Conservation (phyloP, 2,329 filamentous ascomycete species). For the Grosmannia serpens region DNA sequence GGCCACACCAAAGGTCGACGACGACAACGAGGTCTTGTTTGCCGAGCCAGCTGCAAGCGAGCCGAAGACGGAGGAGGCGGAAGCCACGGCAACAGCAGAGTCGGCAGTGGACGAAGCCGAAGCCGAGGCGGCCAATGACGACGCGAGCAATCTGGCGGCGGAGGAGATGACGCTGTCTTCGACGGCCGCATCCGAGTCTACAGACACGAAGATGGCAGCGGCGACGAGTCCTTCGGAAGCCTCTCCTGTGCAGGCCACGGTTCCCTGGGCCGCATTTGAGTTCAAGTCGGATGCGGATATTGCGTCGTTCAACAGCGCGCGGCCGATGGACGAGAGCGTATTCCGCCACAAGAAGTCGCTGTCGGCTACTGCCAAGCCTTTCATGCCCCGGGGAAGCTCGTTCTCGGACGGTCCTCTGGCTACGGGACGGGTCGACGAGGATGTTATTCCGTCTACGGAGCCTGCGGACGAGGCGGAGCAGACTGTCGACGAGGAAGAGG, state of each 20-base stretch:
- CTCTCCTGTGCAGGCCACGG: conserved; percentile 36
- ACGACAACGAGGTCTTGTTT: conserved; percentile 65
- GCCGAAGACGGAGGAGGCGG: background rate
- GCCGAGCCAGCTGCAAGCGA: conserved; percentile 37
- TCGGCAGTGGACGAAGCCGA: conserved; percentile 7
- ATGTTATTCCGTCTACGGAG: conserved; percentile 4
- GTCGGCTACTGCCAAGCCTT: conserved; percentile 61
- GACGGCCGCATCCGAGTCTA: conserved; percentile 38
- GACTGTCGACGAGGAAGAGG: background rate
- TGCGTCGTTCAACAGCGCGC: conserved; percentile 39
- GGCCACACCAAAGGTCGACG: conserved; percentile 54
- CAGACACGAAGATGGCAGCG: conserved; percentile 35
- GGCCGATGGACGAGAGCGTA: conserved; percentile 30
- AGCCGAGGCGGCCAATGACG: conserved; percentile 16
- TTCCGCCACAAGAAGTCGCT: conserved; percentile 46
- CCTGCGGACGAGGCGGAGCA: background rate
- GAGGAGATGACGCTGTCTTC: conserved; percentile 44
- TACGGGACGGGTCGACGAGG: background rate
- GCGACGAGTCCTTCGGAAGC: conserved; percentile 41
- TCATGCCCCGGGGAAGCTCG: conserved; percentile 36
- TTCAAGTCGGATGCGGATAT: conserved; percentile 39
- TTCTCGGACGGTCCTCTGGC: conserved; percentile 10
- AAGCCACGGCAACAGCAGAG: background rate
- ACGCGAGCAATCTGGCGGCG: conserved; percentile 24
- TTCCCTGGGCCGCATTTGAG: conserved; percentile 50